Percentiles rank a stretch among this genome's conserved stretches.
Conservation (phyloP, 352 stramenopile species). For the Phytopythium delawarense region DNA sequence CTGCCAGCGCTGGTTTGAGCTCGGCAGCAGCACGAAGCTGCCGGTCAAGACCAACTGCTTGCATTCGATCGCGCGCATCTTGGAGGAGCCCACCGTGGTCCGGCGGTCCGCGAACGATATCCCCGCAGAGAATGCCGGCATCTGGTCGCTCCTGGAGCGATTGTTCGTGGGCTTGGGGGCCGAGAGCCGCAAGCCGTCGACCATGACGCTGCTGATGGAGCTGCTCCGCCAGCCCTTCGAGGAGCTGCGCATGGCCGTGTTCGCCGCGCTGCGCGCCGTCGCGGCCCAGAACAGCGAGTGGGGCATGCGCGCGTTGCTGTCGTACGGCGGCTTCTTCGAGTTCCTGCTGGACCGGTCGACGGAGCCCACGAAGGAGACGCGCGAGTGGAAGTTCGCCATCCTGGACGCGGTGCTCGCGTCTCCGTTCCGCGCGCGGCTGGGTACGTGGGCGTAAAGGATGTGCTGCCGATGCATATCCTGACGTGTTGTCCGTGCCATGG, state of each 20-base stretch:
- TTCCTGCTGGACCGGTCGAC: constrained; percentile 79
- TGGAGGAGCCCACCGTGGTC: constrained; percentile 47
- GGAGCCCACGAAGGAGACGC: constrained; percentile 77
- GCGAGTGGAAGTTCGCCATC: constrained; percentile 88
- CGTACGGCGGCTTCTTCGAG: constrained; percentile 83
- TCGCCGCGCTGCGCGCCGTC: constrained; percentile 71
- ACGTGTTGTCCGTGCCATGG: background rate
- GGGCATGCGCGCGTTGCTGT: constrained; percentile 56
- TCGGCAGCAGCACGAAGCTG: constrained; percentile 59
- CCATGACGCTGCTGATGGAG: constrained; percentile 67
- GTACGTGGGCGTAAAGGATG: constrained; percentile 22
- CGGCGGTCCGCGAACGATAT: constrained; percentile 25
- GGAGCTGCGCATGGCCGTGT: constrained; percentile 72
- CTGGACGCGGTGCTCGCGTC: constrained; percentile 72
- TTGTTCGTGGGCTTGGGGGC: constrained; percentile 63
- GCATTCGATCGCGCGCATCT: constrained; percentile 55
- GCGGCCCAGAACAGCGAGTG: constrained; percentile 77
- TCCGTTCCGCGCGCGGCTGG: constrained; percentile 53
- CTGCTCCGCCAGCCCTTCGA: constrained; percentile 82
- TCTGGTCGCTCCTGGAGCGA: constrained; percentile 64
- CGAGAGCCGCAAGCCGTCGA: constrained; percentile 47
- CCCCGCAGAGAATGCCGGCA: constrained; percentile 43
- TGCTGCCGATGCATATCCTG: background rate
- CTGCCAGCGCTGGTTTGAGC: constrained; percentile 53
- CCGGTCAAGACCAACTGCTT: constrained; percentile 74